Evolutionary conservation across 164 flowering plant genomes (phyloP).

Genomic region (Malania oleifera): DNA sequence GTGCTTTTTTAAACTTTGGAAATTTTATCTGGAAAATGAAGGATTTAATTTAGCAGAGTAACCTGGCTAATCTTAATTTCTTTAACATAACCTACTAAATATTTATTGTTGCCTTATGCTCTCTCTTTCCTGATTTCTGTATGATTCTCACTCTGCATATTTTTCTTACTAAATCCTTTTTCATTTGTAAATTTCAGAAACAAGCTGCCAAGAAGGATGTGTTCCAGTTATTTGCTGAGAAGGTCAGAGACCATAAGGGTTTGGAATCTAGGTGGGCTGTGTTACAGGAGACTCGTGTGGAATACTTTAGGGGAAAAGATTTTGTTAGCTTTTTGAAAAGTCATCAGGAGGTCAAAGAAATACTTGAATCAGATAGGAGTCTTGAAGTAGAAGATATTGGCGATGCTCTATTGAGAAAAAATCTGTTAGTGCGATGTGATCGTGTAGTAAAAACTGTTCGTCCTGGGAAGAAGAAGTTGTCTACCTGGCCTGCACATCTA

Average conservation of each 20-base stretch:
- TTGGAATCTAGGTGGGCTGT: slow-evolving; percentile 96
- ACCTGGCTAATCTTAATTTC: too few relatives aligned
- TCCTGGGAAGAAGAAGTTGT: slow-evolving; percentile 93
- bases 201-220: slow-evolving; percentile 75
- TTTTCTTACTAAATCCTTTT: neutral
- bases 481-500: slow-evolving; percentile 96
- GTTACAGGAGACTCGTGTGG: slow-evolving; percentile 92
- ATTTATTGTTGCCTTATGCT: neutral
- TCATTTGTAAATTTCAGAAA: slow-evolving; percentile 37
- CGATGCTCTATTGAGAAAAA: slow-evolving; percentile 56
- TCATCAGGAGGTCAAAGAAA: slow-evolving; percentile 72
- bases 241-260: slow-evolving; percentile 89
- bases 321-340: slow-evolving; percentile 72
- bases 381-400: slow-evolving; percentile 78
- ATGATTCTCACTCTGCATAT: neutral
- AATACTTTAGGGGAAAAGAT: slow-evolving; percentile 92
- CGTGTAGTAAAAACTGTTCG: slow-evolving; percentile 95
- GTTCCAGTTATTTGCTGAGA: slow-evolving; percentile 90
- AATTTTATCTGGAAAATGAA: too few relatives aligned
- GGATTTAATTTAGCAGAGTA: too few relatives aligned
- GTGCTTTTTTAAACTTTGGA: too few relatives aligned
- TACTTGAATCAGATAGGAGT: slow-evolving; percentile 62
- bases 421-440: slow-evolving; percentile 86
- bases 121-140: neutral
- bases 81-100: too few relatives aligned